Conservation (phyloP, 2,329 filamentous ascomycete genomes). For the Pseudogymnoascus verrucosus region DNA sequence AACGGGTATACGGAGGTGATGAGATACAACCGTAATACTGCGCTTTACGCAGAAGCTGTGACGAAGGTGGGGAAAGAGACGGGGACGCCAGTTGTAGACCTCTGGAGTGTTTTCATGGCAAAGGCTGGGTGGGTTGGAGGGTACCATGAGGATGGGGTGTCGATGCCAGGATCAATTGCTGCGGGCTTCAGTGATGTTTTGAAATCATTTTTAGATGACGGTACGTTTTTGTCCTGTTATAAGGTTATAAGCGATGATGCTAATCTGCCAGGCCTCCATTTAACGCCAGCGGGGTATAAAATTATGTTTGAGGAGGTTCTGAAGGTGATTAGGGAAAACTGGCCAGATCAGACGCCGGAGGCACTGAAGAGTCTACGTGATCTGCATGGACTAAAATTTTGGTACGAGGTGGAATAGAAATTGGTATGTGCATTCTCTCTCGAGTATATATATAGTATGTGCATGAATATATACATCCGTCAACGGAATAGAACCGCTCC, state of each 20-base stretch:
- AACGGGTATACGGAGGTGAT: slow-evolving; percentile 30
- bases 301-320: slow-evolving; percentile 22
- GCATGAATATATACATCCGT: background rate
- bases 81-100: slow-evolving; percentile 58
- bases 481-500: background rate
- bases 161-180: slow-evolving; percentile 14
- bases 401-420: background rate
- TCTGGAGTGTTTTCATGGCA: slow-evolving; percentile 71
- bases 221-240: slow-evolving; percentile 9
- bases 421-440: background rate
- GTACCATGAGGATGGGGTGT: slow-evolving; percentile 6
- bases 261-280: slow-evolving; percentile 22
- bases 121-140: slow-evolving; percentile 36
- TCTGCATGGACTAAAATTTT: background rate
- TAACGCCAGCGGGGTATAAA: slow-evolving; percentile 25
- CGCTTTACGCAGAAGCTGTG: slow-evolving; percentile 54
- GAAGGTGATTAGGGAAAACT: slow-evolving; percentile 18
- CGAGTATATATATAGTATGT: background rate
- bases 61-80: slow-evolving; percentile 41
- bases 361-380: slow-evolving; percentile 2
- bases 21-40: slow-evolving; percentile 31
- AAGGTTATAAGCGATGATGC: background rate
- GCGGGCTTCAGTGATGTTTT: slow-evolving; percentile 16
- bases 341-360: slow-evolving; percentile 16
- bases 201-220: slow-evolving; percentile 17